These are phyloP conservation scores for Monilinia aucupariae DNA, from an alignment of 2,329 filamentous ascomycete species.

Conservation along the genomic window DNA sequence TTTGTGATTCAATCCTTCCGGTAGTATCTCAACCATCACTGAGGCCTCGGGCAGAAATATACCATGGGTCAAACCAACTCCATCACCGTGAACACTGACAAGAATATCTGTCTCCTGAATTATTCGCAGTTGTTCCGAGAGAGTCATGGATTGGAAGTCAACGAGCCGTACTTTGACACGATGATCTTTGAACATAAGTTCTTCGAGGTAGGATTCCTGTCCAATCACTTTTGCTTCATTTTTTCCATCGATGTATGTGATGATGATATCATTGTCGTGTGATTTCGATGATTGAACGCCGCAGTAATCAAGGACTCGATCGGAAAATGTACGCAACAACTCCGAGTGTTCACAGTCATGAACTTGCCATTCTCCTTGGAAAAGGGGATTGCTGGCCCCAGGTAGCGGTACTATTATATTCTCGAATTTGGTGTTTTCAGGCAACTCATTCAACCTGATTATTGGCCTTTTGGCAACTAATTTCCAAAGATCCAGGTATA, in stretches of 20 bases:
- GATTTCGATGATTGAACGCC: not conserved
- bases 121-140: not conserved
- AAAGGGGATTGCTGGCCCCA: slow-evolving; percentile 32
- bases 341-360: slow-evolving; percentile 22
- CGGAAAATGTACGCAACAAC: not conserved
- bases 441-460: slow-evolving; percentile 3
- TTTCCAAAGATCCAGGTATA: slow-evolving; percentile 10
- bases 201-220: not conserved
- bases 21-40: slow-evolving; percentile 1
- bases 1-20: not conserved
- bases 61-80: not conserved
- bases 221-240: not conserved
- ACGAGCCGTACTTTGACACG: not conserved
- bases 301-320: slow-evolving; percentile 12
- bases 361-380: slow-evolving; percentile 33
- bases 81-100: not conserved
- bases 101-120: not conserved
- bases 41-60: not conserved
- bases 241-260: not conserved
- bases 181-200: not conserved
- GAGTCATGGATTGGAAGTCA: not conserved
- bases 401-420: slow-evolving; percentile 31
- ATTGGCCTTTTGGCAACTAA: slow-evolving; percentile 6
- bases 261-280: not conserved
- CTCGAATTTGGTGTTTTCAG: not conserved